Evolutionary conservation across 371 early-diverging fungal species (phyloP), one percentile per base, ranked within the genome.

Genomic region (Encephalitozoon hellem): DNA sequence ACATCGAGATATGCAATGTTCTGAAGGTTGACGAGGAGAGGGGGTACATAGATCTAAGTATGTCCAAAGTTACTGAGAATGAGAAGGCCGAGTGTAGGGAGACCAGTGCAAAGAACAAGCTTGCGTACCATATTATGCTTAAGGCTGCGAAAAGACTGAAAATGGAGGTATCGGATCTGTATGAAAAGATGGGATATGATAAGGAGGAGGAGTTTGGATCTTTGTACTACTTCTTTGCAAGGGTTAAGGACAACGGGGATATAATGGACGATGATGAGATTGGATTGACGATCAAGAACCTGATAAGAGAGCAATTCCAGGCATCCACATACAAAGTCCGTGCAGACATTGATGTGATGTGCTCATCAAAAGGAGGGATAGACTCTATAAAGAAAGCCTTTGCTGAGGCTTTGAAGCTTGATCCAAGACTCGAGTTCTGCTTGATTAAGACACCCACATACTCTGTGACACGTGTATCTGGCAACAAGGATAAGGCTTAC

Each of bases 41-140:
- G 87, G 96, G 97, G 53, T 96, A 96, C 87, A 96, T 97, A 84
- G 99, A 98, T 87, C 84, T 98, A 78, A 94, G 94, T 34, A 95
- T 96, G 88, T 90, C 94, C 83, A 89, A 93, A 82, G 96, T 95
- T 38, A 89, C 91, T n/a, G 89, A 92, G n/a, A 94, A 94, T 81
- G 96, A 97, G 80, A 89, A 92, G 28, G 87, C 88, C 67, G 90
- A 91, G 82, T 94, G 94, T 84, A 92, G 93, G 84, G 95, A 95
- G 76, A 90, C 89, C 84, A 96, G 88, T 88, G 90, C 90, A 84
- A 95, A 94, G 85, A 93, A 94, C 68, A 95, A 94, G 84, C 89
- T 92, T 76, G 96, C 91, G 21, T 88, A 88, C 75, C 79, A 83
- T 76, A 88, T 89, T 77, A 87, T 88, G 89, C 87, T 91, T 69